Evolutionary conservation across 2,329 filamentous ascomycete genomes (phyloP).

Genomic region (Teratosphaeria nubilosa): DNA sequence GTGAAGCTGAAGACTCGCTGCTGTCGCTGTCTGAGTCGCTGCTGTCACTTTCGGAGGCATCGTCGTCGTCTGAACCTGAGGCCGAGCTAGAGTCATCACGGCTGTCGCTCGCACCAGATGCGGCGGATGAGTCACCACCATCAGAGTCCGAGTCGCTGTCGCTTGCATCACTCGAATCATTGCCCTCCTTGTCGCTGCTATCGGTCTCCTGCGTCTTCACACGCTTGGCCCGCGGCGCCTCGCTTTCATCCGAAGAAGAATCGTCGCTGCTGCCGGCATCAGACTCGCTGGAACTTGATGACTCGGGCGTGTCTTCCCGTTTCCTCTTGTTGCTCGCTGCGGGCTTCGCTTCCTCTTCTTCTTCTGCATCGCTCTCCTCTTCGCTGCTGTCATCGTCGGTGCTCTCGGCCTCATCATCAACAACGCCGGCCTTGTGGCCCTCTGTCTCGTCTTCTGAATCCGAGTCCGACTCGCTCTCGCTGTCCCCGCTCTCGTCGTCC

Average conservation of each 20-base stretch:
- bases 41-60: slow-evolving; percentile 7
- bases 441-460: slow-evolving; percentile 2
- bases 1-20: slow-evolving; percentile 1
- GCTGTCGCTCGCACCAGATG: background rate
- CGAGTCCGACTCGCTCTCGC: slow-evolving; percentile 9
- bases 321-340: slow-evolving; percentile 13
- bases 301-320: slow-evolving; percentile 9
- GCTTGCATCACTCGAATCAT: slow-evolving; percentile 9
- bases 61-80: background rate
- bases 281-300: slow-evolving; percentile 5
- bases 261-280: slow-evolving; percentile 12
- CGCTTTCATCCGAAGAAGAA: slow-evolving; percentile 17
- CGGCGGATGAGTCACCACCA: background rate
- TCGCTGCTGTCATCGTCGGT: slow-evolving; percentile 5
- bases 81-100: slow-evolving; percentile 1
- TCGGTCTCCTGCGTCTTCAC: slow-evolving; percentile 13
- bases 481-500: slow-evolving; percentile 7
- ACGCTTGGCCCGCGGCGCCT: slow-evolving; percentile 21
- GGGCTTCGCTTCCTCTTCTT: slow-evolving; percentile 4
- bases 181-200: slow-evolving; percentile 9
- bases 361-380: slow-evolving; percentile 8
- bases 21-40: slow-evolving; percentile 10
- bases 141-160: background rate
- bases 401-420: background rate
- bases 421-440: slow-evolving; percentile 12